Conservation (phyloP, 208 protist genomes). For the Acanthamoeba royreba region DNA sequence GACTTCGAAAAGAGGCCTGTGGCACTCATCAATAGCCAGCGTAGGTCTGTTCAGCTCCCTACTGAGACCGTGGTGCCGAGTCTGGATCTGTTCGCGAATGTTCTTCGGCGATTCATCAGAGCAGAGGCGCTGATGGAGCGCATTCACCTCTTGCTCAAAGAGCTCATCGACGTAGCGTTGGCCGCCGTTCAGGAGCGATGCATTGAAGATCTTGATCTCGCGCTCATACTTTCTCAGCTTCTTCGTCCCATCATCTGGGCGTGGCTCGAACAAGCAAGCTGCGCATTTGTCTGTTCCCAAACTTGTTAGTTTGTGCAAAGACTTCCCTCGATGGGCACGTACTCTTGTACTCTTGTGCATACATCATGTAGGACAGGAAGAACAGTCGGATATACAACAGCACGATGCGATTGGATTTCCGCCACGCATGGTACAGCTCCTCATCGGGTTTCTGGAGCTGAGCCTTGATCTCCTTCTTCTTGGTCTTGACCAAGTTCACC, state of each 20-base stretch:
- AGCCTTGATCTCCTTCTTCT: background rate
- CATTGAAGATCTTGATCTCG: background rate
- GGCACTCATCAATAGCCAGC: conserved; percentile 21
- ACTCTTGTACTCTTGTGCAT: background rate
- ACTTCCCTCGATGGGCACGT: background rate
- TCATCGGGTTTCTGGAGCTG: background rate
- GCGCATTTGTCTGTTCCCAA: background rate
- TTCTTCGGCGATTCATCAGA: too few species aligned
- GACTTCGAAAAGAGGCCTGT: background rate
- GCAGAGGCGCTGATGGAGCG: background rate
- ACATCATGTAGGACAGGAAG: background rate
- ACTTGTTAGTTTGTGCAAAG: background rate
- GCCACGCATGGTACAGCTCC: background rate
- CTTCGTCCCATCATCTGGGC: background rate
- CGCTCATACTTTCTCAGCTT: background rate
- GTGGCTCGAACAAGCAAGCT: background rate
- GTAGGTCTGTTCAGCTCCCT: background rate
- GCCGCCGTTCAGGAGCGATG: background rate
- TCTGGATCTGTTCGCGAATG: too few species aligned
- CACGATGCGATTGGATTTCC: background rate
- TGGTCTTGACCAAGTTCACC: background rate
- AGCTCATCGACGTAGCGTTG: background rate
- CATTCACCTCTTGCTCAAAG: background rate
- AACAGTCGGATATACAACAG: background rate
- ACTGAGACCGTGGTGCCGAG: background rate